These are phyloP conservation scores for Sporothrix sp. DNA, from an alignment of 2,329 filamentous ascomycete genomes.

Conservation along the genomic window DNA sequence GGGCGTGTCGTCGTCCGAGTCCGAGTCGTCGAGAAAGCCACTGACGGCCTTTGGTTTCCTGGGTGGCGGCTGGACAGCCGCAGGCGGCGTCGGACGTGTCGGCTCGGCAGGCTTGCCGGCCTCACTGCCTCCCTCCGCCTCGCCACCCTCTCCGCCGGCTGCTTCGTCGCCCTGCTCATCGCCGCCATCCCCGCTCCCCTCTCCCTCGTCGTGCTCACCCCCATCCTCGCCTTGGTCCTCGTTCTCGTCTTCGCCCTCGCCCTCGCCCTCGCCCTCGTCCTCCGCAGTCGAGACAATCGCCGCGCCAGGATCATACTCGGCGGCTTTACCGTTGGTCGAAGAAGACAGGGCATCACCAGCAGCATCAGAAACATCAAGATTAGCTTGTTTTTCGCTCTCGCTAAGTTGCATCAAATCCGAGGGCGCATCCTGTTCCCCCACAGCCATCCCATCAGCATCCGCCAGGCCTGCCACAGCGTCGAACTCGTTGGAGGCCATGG, in stretches of 20 bases:
- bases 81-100: slow-evolving; percentile 22
- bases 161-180: background rate
- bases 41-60: slow-evolving; percentile 52
- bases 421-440: slow-evolving; percentile 47
- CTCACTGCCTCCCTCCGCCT: background rate
- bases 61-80: slow-evolving; percentile 26
- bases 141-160: background rate
- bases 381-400: slow-evolving; percentile 44
- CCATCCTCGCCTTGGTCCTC: background rate
- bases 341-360: slow-evolving; percentile 37
- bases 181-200: background rate
- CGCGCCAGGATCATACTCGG: slow-evolving; percentile 45
- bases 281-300: background rate
- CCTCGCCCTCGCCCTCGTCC: background rate
- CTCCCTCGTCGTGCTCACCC: background rate
- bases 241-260: background rate
- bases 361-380: slow-evolving; percentile 36
- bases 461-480: slow-evolving; percentile 19
- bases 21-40: slow-evolving; percentile 50
- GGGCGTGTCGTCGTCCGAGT: slow-evolving; percentile 40
- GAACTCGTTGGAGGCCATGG: slow-evolving; percentile 22
- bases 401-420: slow-evolving; percentile 40
- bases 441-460: slow-evolving; percentile 40
- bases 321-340: slow-evolving; percentile 35
- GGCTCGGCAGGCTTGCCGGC: slow-evolving; percentile 11